Percentiles rank a stretch among this genome's conserved stretches.
Evolutionary conservation across 176 grass and related monocot species (phyloP).

Genomic region (Musa troglodytarum): DNA sequence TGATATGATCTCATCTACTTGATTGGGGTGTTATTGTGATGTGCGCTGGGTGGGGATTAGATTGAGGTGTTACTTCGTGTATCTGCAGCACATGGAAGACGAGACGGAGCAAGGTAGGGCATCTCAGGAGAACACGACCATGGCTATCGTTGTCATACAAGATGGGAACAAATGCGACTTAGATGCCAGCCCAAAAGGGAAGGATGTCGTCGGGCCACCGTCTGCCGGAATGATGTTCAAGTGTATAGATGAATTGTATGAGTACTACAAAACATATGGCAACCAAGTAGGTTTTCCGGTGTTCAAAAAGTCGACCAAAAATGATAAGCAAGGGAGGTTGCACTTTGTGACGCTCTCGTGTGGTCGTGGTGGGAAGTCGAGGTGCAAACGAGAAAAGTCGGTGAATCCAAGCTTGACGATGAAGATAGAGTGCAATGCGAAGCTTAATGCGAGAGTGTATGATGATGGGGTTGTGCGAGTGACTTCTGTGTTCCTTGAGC

Average conservation of each 20-base stretch:
- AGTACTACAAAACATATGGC: conserved; percentile 11
- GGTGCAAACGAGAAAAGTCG: conserved; percentile 4
- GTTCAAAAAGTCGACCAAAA: conserved; percentile 10
- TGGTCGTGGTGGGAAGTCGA: conserved; percentile 4
- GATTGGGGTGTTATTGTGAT: not conserved
- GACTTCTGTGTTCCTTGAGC: conserved; percentile 7
- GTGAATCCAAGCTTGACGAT: conserved; percentile 11
- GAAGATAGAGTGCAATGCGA: conserved; percentile 9
- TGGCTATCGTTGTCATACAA: not conserved
- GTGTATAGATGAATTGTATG: conserved; percentile 9
- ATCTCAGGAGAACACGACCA: not conserved
- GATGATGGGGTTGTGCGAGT: conserved; percentile 12
- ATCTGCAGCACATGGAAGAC: not conserved
- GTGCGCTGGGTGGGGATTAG: not conserved
- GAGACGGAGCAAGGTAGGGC: not conserved
- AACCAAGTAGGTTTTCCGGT: conserved; percentile 13
- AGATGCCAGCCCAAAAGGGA: conserved; percentile 1
- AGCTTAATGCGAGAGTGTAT: conserved; percentile 10
- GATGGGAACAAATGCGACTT: not conserved
- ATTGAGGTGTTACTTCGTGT: not conserved
- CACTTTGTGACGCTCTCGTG: conserved; percentile 9
- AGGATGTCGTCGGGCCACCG: not conserved
- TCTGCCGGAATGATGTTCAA: conserved; percentile 12
- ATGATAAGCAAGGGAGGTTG: conserved; percentile 5
- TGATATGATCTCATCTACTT: not conserved